phyloP scores from a whole-genome alignment of 768 basidiomycete genomes.

The Gloeopeniophorella convolvens region DNA sequence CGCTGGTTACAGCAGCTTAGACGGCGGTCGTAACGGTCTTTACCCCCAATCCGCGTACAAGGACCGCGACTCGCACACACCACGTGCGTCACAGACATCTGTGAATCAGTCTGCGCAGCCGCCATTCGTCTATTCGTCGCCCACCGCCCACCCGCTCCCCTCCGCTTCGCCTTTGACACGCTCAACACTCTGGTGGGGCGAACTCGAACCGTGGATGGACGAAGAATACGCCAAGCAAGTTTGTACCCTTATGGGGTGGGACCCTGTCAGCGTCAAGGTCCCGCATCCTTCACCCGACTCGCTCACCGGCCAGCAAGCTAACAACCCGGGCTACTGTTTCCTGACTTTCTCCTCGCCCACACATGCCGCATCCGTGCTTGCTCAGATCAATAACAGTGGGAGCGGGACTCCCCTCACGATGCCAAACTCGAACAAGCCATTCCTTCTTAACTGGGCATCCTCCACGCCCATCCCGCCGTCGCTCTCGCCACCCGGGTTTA shows the following conservation, averaged over 20 bases:
- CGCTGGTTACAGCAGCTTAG: slow-evolving; percentile 19
- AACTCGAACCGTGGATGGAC: slow-evolving; percentile 96
- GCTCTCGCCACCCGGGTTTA: slow-evolving; percentile 29
- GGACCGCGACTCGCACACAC: slow-evolving; percentile 25
- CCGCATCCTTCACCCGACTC: slow-evolving; percentile 56
- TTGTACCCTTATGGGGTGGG: slow-evolving; percentile 83
- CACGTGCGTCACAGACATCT: slow-evolving; percentile 14
- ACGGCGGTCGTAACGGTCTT: slow-evolving; percentile 13
- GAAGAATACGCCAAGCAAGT: slow-evolving; percentile 91
- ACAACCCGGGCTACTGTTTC: slow-evolving; percentile 86
- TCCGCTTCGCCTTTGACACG: slow-evolving; percentile 31
- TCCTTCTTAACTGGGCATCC: slow-evolving; percentile 75
- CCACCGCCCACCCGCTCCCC: slow-evolving; percentile 25
- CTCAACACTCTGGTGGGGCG: slow-evolving; percentile 78
- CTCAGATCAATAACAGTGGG: slow-evolving; percentile 49
- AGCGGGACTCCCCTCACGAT: slow-evolving; percentile 49
- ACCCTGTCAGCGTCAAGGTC: slow-evolving; percentile 65
- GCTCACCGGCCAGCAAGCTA: slow-evolving; percentile 54
- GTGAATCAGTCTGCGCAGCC: slow-evolving; percentile 22
- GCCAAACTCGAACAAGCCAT: slow-evolving; percentile 82
- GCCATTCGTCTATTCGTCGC: slow-evolving; percentile 23
- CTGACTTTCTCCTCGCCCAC: slow-evolving; percentile 73
- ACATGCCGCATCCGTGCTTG: slow-evolving; percentile 63
- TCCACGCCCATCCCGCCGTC: slow-evolving; percentile 30
- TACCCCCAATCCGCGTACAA: slow-evolving; percentile 27